Percentiles rank a stretch among this genome's conserved stretches.
Conservation (phyloP, 768 basidiomycete species). For the Phylloporus sp. region DNA sequence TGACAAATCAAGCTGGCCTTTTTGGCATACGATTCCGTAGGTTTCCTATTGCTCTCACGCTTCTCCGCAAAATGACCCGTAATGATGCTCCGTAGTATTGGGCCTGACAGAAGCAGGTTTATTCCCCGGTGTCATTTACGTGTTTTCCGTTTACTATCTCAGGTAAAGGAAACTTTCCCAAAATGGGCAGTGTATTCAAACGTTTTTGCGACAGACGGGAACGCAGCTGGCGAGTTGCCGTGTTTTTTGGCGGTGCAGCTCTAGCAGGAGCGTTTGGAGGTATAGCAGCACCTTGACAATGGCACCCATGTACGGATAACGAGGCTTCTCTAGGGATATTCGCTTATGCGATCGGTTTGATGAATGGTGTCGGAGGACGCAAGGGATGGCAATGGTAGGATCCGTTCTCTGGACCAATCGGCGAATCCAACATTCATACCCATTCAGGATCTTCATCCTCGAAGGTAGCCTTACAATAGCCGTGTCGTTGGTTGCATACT, state of each 20-base stretch:
- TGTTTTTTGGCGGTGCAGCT: constrained; percentile 59
- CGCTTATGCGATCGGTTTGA: constrained; percentile 54
- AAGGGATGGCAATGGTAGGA: constrained; percentile 57
- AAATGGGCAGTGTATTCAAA: neutral
- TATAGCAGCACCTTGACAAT: constrained; percentile 11
- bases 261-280: constrained; percentile 63
- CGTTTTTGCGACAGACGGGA: constrained; percentile 37
- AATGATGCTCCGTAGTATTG: constrained; percentile 41
- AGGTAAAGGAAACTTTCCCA: constrained; percentile 27
- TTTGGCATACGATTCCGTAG: constrained; percentile 51
- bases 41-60: constrained; percentile 14
- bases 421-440: too few species aligned
- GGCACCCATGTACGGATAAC: neutral
- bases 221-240: constrained; percentile 55
- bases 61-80: neutral
- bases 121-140: constrained; percentile 53
- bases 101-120: constrained; percentile 57
- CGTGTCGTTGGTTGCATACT: constrained; percentile 46
- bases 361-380: constrained; percentile 56
- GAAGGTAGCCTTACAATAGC: constrained; percentile 50
- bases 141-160: constrained; percentile 57
- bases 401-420: too few species aligned
- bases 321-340: constrained; percentile 40
- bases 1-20: constrained; percentile 48
- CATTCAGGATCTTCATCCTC: constrained; percentile 56